Conservation (phyloP, 208 protist species). For the Giardia muris region DNA sequence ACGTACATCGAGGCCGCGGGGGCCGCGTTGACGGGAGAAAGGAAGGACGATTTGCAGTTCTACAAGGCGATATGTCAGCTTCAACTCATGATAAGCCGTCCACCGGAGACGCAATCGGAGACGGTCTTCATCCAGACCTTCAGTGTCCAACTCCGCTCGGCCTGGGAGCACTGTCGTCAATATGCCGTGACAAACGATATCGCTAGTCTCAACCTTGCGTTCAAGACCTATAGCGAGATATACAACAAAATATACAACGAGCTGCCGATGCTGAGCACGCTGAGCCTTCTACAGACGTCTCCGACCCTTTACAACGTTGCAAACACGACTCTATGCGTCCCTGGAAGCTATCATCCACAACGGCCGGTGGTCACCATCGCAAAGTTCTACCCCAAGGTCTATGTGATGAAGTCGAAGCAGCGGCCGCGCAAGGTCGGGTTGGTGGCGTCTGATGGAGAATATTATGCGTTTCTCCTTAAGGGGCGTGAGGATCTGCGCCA, state of each 20-base stretch:
- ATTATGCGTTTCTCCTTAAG: constrained; percentile 91
- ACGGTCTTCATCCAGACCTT: not conserved
- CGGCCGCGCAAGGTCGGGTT: constrained; percentile 86
- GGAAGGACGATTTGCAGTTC: not conserved
- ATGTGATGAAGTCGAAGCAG: constrained; percentile 92
- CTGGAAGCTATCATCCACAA: not conserved
- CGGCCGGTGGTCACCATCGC: not conserved
- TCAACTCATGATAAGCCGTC: not conserved
- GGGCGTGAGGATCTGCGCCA: constrained; percentile 78
- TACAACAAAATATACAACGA: not conserved
- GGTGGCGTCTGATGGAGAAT: constrained; percentile 70
- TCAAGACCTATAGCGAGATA: not conserved
- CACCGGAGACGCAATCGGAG: not conserved
- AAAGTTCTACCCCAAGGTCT: not conserved
- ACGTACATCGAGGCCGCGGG: not conserved
- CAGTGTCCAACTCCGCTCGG: not conserved
- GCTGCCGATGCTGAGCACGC: not conserved
- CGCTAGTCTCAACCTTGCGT: not conserved
- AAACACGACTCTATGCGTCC: not conserved
- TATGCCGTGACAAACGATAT: not conserved
- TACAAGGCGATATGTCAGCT: not conserved
- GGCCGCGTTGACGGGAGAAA: not conserved
- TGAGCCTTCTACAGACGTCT: not conserved
- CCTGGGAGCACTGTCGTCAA: not conserved
- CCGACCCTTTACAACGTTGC: not conserved